Evolutionary conservation across 371 early-diverging fungal genomes (phyloP).

Genomic region (Chytridium lagenaria): DNA sequence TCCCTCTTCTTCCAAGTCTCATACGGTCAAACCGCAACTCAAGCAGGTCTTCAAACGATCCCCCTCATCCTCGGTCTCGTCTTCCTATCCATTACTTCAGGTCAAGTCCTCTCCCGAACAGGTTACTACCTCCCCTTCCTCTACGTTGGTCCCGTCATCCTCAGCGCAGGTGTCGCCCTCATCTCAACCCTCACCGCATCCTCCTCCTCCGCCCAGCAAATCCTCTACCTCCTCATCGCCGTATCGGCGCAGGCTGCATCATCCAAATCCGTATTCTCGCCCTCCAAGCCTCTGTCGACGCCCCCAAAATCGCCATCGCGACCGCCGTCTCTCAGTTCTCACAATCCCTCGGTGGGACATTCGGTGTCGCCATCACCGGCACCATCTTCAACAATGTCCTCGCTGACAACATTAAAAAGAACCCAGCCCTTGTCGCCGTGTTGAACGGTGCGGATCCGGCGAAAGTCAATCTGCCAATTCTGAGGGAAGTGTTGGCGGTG

Average conservation of each 20-base stretch:
- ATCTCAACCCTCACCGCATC: constrained; percentile 55
- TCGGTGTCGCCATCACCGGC: constrained; percentile 68
- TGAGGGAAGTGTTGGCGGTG: constrained; percentile 12
- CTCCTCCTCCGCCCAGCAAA: constrained; percentile 51
- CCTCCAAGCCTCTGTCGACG: constrained; percentile 56
- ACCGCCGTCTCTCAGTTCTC: constrained; percentile 65
- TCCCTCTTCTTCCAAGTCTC: constrained; percentile 36
- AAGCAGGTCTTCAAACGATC: constrained; percentile 68
- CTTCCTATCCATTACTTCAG: background rate
- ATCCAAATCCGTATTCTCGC: constrained; percentile 57
- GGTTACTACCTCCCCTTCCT: constrained; percentile 59
- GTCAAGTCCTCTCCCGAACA: constrained; percentile 49
- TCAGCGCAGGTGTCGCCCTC: constrained; percentile 56
- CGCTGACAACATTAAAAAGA: constrained; percentile 23
- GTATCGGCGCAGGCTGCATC: constrained; percentile 54
- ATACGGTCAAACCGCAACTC: constrained; percentile 27
- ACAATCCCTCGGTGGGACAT: constrained; percentile 71
- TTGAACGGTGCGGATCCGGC: constrained; percentile 15
- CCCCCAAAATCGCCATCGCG: constrained; percentile 64
- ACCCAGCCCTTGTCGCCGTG: background rate
- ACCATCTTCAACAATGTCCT: constrained; percentile 58
- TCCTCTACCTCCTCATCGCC: constrained; percentile 55
- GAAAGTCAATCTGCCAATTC: constrained; percentile 16
- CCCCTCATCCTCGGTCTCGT: constrained; percentile 64
- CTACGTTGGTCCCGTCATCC: constrained; percentile 57